phyloP scores from a whole-genome alignment of 208 protist genomes.

The Wallacemonas sp. region DNA sequence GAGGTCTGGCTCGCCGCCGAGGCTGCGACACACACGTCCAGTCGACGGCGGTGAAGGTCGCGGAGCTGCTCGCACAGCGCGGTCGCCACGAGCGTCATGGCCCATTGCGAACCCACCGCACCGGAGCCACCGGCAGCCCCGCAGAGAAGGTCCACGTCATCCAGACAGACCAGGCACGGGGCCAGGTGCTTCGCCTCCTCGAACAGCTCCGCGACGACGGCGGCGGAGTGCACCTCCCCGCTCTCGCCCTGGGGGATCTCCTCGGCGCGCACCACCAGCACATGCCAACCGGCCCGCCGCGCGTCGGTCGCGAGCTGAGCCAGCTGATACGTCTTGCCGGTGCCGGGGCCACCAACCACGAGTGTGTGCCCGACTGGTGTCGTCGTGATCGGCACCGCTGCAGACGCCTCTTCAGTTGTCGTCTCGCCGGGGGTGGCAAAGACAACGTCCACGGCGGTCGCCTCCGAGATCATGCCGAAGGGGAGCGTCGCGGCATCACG shows the following conservation, averaged over 20 bases:
- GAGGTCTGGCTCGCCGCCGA: constrained; percentile 32
- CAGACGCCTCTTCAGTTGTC: not conserved
- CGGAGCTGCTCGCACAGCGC: constrained; percentile 42
- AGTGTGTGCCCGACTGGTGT: constrained; percentile 22
- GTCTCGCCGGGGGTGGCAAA: not conserved
- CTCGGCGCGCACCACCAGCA: constrained; percentile 38
- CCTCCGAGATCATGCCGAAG: constrained; percentile 31
- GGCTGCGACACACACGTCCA: constrained; percentile 39
- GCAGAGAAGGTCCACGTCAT: constrained; percentile 64
- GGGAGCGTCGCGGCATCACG: not conserved
- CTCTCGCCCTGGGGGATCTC: constrained; percentile 42
- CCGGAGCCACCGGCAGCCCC: constrained; percentile 23
- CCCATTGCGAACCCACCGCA: constrained; percentile 42
- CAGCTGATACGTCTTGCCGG: constrained; percentile 47
- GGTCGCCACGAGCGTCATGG: constrained; percentile 39
- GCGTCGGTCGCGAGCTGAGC: constrained; percentile 1
- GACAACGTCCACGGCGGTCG: constrained; percentile 23
- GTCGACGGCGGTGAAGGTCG: constrained; percentile 19
- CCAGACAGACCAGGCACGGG: constrained; percentile 67
- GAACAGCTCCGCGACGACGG: constrained; percentile 93
- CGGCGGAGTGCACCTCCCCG: constrained; percentile 74
- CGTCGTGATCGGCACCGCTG: not conserved
- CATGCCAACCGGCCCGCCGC: not conserved
- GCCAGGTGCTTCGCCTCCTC: constrained; percentile 76
- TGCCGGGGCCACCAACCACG: constrained; percentile 46